These are phyloP conservation scores for Ganoderma multipileum DNA, from an alignment of 1,284 basidiomycete genomes.

Conservation along the genomic window DNA sequence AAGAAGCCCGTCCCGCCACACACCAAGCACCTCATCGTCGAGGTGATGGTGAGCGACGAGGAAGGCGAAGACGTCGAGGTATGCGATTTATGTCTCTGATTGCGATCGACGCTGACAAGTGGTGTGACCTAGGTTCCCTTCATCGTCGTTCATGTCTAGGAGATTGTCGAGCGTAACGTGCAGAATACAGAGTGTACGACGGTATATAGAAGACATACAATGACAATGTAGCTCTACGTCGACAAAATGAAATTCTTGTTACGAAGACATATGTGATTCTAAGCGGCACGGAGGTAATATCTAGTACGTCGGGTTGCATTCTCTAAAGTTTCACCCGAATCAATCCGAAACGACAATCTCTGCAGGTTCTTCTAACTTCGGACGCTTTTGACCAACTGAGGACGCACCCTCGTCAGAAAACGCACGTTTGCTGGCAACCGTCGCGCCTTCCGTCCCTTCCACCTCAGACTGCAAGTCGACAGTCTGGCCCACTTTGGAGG, in stretches of 20 bases:
- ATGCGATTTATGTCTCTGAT: slow-evolving; percentile 19
- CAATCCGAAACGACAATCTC: background rate
- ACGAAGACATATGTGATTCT: background rate
- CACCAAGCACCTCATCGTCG: slow-evolving; percentile 86
- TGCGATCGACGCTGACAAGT: background rate
- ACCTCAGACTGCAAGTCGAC: background rate
- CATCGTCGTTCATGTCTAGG: slow-evolving; percentile 54
- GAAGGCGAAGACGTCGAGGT: slow-evolving; percentile 90
- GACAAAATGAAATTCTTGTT: background rate
- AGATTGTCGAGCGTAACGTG: background rate
- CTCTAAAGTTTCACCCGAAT: background rate
- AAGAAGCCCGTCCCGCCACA: slow-evolving; percentile 90
- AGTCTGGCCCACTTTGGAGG: background rate
- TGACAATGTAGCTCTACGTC: slow-evolving; percentile 8
- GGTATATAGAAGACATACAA: slow-evolving; percentile 5
- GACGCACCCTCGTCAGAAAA: background rate
- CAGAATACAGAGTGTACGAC: slow-evolving; percentile 7
- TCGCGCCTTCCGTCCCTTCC: background rate
- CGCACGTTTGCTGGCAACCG: background rate
- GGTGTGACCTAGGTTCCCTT: slow-evolving; percentile 64
- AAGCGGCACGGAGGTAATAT: too few species aligned
- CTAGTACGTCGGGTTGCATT: too few species aligned
- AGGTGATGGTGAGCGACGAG: slow-evolving; percentile 94
- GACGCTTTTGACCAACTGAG: background rate
- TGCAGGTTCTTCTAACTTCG: background rate